phyloP scores from a whole-genome alignment of 805 yeast genomes.

The Metschnikowia borealis region DNA sequence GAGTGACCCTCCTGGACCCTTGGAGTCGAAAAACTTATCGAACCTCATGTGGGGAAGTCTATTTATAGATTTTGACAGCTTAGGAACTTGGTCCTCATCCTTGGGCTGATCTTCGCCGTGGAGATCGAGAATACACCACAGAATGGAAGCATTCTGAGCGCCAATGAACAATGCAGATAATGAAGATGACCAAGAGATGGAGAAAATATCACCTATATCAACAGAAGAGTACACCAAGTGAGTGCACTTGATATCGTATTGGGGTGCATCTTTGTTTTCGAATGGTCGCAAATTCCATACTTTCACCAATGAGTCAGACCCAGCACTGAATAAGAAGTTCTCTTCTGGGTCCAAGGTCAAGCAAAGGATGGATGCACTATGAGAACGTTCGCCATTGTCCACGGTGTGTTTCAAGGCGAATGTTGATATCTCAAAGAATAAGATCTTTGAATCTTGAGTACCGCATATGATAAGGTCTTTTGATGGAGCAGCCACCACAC shows the following conservation, averaged over 20 bases:
- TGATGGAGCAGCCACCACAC: conserved; percentile 60
- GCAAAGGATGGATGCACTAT: conserved; percentile 71
- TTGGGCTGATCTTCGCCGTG: not conserved
- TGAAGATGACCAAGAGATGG: conserved; percentile 63
- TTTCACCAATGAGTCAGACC: conserved; percentile 84
- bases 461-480: conserved; percentile 74
- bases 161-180: conserved; percentile 72
- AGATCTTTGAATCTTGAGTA: conserved; percentile 77
- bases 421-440: conserved; percentile 63
- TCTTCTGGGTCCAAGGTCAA: conserved; percentile 53
- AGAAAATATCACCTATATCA: conserved; percentile 92
- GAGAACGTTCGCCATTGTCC: conserved; percentile 44
- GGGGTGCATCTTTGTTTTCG: conserved; percentile 10
- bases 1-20: conserved; percentile 70
- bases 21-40: conserved; percentile 85
- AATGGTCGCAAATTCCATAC: conserved; percentile 64
- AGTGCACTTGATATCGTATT: conserved; percentile 28
- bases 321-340: conserved; percentile 70
- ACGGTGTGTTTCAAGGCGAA: conserved; percentile 54
- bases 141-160: conserved; percentile 85
- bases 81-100: not conserved
- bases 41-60: conserved; percentile 57
- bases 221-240: conserved; percentile 78
- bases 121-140: conserved; percentile 52
- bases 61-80: conserved; percentile 13